These are phyloP conservation scores for Daldinia concentrica DNA, from an alignment of 495 filamentous ascomycete genomes.

Conservation along the genomic window DNA sequence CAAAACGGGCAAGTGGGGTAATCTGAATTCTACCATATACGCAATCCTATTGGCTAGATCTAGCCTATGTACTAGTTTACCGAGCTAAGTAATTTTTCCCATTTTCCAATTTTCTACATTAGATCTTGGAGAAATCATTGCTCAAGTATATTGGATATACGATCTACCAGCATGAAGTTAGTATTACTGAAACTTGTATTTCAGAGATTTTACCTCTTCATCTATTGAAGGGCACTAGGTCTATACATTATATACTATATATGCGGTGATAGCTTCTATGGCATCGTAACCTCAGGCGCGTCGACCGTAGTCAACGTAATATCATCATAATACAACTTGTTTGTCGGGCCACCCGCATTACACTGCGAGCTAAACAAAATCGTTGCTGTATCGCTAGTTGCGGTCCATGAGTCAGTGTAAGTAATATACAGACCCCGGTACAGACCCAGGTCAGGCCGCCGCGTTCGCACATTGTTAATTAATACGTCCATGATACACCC, in stretches of 20 bases:
- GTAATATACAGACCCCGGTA: neutral
- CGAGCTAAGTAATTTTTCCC: neutral
- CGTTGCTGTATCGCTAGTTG: neutral
- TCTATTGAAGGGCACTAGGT: neutral
- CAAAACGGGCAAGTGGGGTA: neutral
- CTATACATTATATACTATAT: neutral
- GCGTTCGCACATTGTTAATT: neutral
- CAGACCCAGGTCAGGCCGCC: neutral
- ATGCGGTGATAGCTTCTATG: neutral
- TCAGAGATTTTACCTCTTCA: neutral
- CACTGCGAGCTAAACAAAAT: neutral
- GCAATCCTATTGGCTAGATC: neutral
- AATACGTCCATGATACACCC: neutral
- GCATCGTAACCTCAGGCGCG: neutral
- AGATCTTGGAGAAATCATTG: too few species aligned
- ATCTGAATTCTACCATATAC: neutral
- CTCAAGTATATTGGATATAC: too few species aligned
- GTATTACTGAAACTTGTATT: too few species aligned
- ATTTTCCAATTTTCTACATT: too few species aligned
- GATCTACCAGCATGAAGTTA: too few species aligned
- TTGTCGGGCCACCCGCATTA: neutral
- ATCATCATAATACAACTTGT: neutral
- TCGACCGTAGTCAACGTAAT: constrained; percentile 2
- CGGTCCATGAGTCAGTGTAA: neutral
- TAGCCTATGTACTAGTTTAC: neutral